A percentile compares a stretch with the other conserved stretches of the same genome.
These are phyloP conservation scores for Colletotrichum gigasporum DNA, from an alignment of 2,329 filamentous ascomycete species.

Conservation along the genomic window DNA sequence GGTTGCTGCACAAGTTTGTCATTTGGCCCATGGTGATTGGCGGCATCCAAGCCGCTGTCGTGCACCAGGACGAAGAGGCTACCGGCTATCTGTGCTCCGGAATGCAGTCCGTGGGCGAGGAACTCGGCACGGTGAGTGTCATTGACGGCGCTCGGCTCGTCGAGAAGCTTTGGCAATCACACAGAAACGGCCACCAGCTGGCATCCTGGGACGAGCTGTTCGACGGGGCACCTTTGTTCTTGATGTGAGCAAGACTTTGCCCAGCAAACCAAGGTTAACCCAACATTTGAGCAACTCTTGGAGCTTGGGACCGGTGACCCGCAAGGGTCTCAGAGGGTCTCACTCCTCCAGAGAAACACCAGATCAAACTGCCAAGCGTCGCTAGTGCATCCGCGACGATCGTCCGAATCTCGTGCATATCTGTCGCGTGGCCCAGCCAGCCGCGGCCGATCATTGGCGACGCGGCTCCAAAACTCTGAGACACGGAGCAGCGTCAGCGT, in stretches of 20 bases:
- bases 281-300: neutral
- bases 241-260: slow-evolving; percentile 1
- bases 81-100: neutral
- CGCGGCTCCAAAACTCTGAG: slow-evolving; percentile 1
- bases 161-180: neutral
- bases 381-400: slow-evolving; percentile 1
- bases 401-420: neutral
- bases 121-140: slow-evolving; percentile 17
- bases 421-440: neutral
- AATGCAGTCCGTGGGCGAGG: slow-evolving; percentile 10
- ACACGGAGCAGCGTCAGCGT: slow-evolving; percentile 18
- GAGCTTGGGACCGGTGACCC: neutral
- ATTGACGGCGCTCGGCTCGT: slow-evolving; percentile 20
- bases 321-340: neutral
- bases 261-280: neutral
- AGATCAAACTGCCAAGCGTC: slow-evolving; percentile 27
- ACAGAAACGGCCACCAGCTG: neutral
- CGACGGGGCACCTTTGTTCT: slow-evolving; percentile 20
- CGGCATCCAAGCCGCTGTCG: slow-evolving; percentile 7
- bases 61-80: neutral
- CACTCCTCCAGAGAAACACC: neutral
- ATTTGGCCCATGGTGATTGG: slow-evolving; percentile 13
- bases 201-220: slow-evolving; percentile 1
- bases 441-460: slow-evolving; percentile 10
- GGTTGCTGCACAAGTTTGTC: slow-evolving; percentile 9